phyloP scores from a whole-genome alignment of 257 asterid genomes.

The Lithospermum erythrorhizon region DNA sequence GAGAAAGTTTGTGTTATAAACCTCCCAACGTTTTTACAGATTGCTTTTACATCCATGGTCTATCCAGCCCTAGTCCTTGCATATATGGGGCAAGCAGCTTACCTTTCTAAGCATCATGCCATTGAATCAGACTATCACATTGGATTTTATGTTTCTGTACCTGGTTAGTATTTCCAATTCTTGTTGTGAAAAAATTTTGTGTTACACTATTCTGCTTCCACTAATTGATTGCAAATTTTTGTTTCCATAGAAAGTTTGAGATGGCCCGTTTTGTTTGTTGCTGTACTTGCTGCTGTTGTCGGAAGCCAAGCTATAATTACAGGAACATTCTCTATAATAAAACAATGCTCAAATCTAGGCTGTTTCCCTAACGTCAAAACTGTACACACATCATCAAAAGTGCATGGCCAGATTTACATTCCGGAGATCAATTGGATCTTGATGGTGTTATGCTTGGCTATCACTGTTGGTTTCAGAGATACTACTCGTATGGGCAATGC shows the following conservation, averaged over 20 bases:
- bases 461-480: slow-evolving; percentile 84
- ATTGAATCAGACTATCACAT: slow-evolving; percentile 27
- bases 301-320: slow-evolving; percentile 97
- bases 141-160: slow-evolving; percentile 87
- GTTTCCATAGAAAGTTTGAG: slow-evolving; percentile 29
- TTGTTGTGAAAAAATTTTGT: background rate
- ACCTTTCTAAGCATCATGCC: slow-evolving; percentile 60
- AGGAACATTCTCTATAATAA: slow-evolving; percentile 83
- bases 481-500: slow-evolving; percentile 82
- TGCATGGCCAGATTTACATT: slow-evolving; percentile 90
- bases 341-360: slow-evolving; percentile 83
- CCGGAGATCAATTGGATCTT: slow-evolving; percentile 87
- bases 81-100: slow-evolving; percentile 95
- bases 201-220: background rate
- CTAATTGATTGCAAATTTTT: background rate
- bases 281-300: slow-evolving; percentile 87
- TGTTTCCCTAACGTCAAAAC: slow-evolving; percentile 84
- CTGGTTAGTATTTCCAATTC: slow-evolving; percentile 35
- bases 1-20: slow-evolving; percentile 12
- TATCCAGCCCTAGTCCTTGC: slow-evolving; percentile 83
- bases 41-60: slow-evolving; percentile 65
- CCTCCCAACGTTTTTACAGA: slow-evolving; percentile 25
- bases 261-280: slow-evolving; percentile 90
- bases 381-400: slow-evolving; percentile 74
- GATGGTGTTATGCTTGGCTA: slow-evolving; percentile 79